Evolutionary conservation across 352 stramenopile species (phyloP), one percentile per base, ranked within the genome.

Genomic region (Globisporangium radiosum): DNA sequence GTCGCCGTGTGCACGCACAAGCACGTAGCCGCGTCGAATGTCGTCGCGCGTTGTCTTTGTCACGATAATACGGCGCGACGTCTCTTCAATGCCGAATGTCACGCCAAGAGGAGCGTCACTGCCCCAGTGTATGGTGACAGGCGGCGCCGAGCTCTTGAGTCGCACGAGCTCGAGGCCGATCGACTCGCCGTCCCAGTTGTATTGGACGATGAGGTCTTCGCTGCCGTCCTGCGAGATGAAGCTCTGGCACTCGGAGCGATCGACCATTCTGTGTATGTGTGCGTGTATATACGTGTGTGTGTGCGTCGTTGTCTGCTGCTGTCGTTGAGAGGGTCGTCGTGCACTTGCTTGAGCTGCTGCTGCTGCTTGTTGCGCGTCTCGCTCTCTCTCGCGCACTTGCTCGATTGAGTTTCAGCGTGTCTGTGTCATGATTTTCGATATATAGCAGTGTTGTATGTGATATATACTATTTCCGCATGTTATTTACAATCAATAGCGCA

Each of bases 31-130:
- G 7, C 70, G 65, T 3, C 54, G 62, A 14, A 92, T 73, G 56
- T 88, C 82, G 9, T 65, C 17, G 38, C 80, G 78, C 39, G 60
- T 68, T 9, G 78, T 87, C 47, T 72, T 71, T 42, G 79, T 90
- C 11, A 92, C 81, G 33, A 92, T 75, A 1, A 92, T 69, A 48
- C 70, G 69, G 48, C 79, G 71, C 25, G 83, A 90, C 15, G 74
- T 78, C 40, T 84, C 78, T 59, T 92, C 83, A 37, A 90, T 78
- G 70, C 81, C 77, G 44, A 92, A 78, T 7, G 83, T 89, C 43
- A 92, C 68, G 52, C 83, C 83, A 4, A 92, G 19, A 25, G 19
- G 75, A 33, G 73, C 71, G 40, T 67, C 52, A 0, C 56, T 63
- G 10, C 68, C 65, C 81, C 78, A 88, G 48, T 76, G 56, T 11